Evolutionary conservation across 768 basidiomycete genomes (phyloP).

Genomic region (Paxillus ammoniavirescens): DNA sequence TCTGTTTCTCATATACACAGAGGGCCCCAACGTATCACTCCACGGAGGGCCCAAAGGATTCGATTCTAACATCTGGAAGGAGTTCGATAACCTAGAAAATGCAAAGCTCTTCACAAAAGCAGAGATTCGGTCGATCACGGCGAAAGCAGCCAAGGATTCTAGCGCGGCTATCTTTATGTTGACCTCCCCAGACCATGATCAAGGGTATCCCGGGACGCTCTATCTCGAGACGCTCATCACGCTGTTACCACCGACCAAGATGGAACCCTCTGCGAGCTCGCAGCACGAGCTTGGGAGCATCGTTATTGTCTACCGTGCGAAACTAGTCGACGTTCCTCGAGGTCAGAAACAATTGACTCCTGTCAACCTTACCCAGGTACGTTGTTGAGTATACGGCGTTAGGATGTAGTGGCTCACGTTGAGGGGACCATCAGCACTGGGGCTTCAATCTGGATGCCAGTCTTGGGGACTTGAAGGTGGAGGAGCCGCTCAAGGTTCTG

Average conservation of each 20-base stretch:
- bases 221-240: conserved; percentile 57
- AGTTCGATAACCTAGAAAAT: conserved; percentile 35
- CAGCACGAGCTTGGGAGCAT: conserved; percentile 63
- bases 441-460: conserved; percentile 81
- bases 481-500: conserved; percentile 48
- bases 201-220: conserved; percentile 67
- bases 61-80: conserved; percentile 55
- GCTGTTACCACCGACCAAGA: conserved; percentile 39
- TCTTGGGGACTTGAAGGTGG: conserved; percentile 34
- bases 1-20: conserved; percentile 23
- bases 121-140: conserved; percentile 47
- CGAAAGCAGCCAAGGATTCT: conserved; percentile 28
- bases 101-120: conserved; percentile 55
- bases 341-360: conserved; percentile 55
- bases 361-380: conserved; percentile 73
- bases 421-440: conserved; percentile 55
- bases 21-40: conserved; percentile 56
- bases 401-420: conserved; percentile 1
- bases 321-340: conserved; percentile 45
- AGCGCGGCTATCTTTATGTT: conserved; percentile 53
- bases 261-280: conserved; percentile 23
- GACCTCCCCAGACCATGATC: conserved; percentile 62
- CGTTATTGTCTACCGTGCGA: conserved; percentile 67
- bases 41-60: conserved; percentile 72
- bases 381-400: conserved; percentile 12